Conservation (phyloP, 2,329 filamentous ascomycete genomes). For the Aschersonia sp. region DNA sequence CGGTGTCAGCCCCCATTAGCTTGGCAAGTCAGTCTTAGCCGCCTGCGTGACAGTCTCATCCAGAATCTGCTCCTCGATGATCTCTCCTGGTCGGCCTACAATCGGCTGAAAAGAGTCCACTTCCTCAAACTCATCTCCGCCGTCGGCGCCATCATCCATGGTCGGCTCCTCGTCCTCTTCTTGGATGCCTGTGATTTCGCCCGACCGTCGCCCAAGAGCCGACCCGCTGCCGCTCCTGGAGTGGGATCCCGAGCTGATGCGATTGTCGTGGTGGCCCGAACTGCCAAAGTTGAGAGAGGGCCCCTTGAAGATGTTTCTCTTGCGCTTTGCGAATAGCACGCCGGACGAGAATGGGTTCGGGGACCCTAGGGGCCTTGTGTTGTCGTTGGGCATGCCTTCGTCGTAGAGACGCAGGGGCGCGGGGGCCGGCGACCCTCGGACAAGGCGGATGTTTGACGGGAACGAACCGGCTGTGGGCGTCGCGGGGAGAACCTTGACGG, state of each 20-base stretch:
- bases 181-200: slow-evolving; percentile 55
- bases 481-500: slow-evolving; percentile 87
- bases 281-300: slow-evolving; percentile 48
- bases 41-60: slow-evolving; percentile 14
- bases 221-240: slow-evolving; percentile 48
- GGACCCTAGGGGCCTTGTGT: slow-evolving; percentile 27
- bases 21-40: no score
- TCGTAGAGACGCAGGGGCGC: slow-evolving; percentile 39
- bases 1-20: no score
- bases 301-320: slow-evolving; percentile 71
- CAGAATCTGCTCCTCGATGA: slow-evolving; percentile 30
- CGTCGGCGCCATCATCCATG: slow-evolving; percentile 21
- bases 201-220: slow-evolving; percentile 51
- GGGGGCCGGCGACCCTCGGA: slow-evolving; percentile 43
- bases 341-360: slow-evolving; percentile 46
- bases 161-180: slow-evolving; percentile 45
- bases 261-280: slow-evolving; percentile 18
- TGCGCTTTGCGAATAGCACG: slow-evolving; percentile 68
- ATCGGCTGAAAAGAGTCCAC: slow-evolving; percentile 45
- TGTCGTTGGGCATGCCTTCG: slow-evolving; percentile 37
- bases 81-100: slow-evolving; percentile 26
- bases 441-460: slow-evolving; percentile 74
- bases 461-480: slow-evolving; percentile 66
- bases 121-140: slow-evolving; percentile 36
- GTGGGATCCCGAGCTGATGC: slow-evolving; percentile 26